Base-by-base conservation (phyloP, 345 rosid species). In the Geranium rotundifolium region DNA sequence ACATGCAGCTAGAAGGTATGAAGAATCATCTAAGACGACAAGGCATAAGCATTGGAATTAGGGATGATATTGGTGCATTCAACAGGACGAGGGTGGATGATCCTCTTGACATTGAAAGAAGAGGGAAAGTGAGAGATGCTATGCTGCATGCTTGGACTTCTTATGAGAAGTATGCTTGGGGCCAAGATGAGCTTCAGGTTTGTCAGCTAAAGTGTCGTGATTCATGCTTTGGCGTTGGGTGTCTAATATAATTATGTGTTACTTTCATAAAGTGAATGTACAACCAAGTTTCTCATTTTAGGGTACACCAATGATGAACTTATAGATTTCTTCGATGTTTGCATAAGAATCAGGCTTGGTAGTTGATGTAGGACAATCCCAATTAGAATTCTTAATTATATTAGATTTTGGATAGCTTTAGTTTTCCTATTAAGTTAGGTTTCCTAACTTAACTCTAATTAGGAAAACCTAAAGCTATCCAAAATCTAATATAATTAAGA, bases 131-230 rank as follows among this genome's bases (percentile, higher is more conserved):
- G 41, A 81, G 74, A 68, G 82, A 78, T 58, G 80, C 82, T 30
- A 71, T 81, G 85, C 70, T 75, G 56, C 82, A 72, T 66, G 85
- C 82, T 12, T 81, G 85, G 85, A 70, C 72, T 52, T 73, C 76
- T 12, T 81, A 81, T 63, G 85, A 81, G 67, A 81, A 71, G 67
- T 81, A 75, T 67, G 80, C 85, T 0, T 77, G 82, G 85, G 85
- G 85, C 64, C 69, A 68, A 4, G 85, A 81, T 58, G 79, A 81
- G 54, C 85, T 81, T 58, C 82, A 73, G 78, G 85, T 80, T 29
- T 39, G 63, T 58, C 4, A 17, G 52, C 23, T 14, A 2, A 9
- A 46, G 52, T 46, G 14, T 46, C 10, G 52, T 14, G 41, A 2
- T 46, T 46, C 12, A 46, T 46, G 52, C 14, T 46, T 46, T 46